These are phyloP conservation scores for Pichia thaimueangensis DNA, from an alignment of 805 yeast species.

Conservation along the genomic window DNA sequence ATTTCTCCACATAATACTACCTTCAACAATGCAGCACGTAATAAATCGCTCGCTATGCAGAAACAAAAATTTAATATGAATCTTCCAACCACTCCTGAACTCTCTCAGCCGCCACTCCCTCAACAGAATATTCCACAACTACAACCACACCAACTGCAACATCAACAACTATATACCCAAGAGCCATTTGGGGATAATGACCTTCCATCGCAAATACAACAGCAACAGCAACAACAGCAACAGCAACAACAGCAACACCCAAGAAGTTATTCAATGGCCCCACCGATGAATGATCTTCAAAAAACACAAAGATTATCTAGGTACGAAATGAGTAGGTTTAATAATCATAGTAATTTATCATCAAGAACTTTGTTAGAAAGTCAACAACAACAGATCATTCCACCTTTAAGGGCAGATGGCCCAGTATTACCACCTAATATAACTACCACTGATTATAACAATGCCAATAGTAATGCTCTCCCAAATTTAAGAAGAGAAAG, in stretches of 20 bases:
- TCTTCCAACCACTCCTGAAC: constrained; percentile 26
- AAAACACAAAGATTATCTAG: background rate
- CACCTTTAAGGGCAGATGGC: constrained; percentile 30
- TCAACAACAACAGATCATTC: constrained; percentile 22
- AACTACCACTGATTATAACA: constrained; percentile 10
- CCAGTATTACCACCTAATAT: no score
- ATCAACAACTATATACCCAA: background rate
- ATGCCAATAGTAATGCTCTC: constrained; percentile 6
- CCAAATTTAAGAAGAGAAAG: constrained; percentile 27
- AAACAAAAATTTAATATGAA: constrained; percentile 17
- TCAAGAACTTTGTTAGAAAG: constrained; percentile 2
- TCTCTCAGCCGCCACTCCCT: no score
- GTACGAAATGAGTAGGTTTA: no score
- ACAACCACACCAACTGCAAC: constrained; percentile 1
- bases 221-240: constrained; percentile 9
- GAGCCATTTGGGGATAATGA: no score
- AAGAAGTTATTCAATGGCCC: no score
- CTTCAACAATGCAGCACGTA: background rate
- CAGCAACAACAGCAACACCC: background rate
- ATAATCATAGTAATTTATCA: background rate
- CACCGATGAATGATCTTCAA: no score
- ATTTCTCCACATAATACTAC: background rate
- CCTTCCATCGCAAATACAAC: constrained; percentile 7
- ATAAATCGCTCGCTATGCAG: constrained; percentile 10
- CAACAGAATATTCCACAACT: constrained; percentile 1